phyloP scores from a whole-genome alignment of 2,329 filamentous ascomycete species.

The Cladophialophora yegresii region DNA sequence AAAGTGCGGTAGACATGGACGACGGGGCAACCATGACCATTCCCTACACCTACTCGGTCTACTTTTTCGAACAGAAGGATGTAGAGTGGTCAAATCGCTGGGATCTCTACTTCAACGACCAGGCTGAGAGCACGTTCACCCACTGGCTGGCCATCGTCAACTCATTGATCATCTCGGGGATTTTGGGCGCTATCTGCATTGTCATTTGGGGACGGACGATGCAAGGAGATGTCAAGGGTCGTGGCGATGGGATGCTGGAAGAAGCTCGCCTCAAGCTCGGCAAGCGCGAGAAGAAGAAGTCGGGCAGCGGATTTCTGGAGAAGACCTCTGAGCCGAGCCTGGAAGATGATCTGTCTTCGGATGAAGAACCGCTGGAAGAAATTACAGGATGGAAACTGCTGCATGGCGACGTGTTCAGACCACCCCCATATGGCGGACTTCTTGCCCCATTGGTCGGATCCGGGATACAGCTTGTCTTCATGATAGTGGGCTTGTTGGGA shows the following conservation, averaged over 20 bases:
- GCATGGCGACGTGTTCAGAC: slow-evolving; percentile 83
- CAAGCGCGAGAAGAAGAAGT: slow-evolving; percentile 50
- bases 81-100: slow-evolving; percentile 83
- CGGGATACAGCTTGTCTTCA: slow-evolving; percentile 82
- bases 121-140: slow-evolving; percentile 76
- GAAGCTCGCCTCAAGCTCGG: slow-evolving; percentile 62
- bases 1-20: slow-evolving; percentile 59
- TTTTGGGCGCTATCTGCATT: slow-evolving; percentile 75
- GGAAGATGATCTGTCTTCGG: slow-evolving; percentile 54
- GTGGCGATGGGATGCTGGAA: slow-evolving; percentile 66
- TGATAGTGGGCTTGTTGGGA: slow-evolving; percentile 70
- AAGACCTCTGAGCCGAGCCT: slow-evolving; percentile 55
- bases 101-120: slow-evolving; percentile 88
- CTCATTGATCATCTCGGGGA: slow-evolving; percentile 77
- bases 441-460: slow-evolving; percentile 81
- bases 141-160: slow-evolving; percentile 90
- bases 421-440: slow-evolving; percentile 68
- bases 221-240: slow-evolving; percentile 73
- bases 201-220: slow-evolving; percentile 80
- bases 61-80: slow-evolving; percentile 78
- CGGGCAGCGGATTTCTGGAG: slow-evolving; percentile 60
- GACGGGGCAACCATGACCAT: slow-evolving; percentile 69
- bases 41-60: slow-evolving; percentile 86
- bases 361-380: slow-evolving; percentile 75
- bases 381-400: slow-evolving; percentile 85